Conservation (phyloP, 2,329 filamentous ascomycete species). For the Fusarium longipes region DNA sequence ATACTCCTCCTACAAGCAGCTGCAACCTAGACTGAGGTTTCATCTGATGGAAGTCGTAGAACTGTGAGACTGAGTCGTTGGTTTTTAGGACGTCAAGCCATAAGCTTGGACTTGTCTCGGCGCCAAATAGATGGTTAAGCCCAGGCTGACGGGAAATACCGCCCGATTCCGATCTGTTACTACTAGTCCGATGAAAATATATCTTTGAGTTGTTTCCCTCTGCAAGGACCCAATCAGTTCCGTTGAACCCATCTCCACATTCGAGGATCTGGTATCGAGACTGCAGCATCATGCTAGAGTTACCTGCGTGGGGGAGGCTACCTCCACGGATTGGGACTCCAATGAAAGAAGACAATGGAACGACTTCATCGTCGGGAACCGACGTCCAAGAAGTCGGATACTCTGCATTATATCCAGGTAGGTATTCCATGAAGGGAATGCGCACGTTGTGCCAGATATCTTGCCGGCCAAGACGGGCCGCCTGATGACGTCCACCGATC, state of each 20-base stretch:
- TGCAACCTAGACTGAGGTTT: too few relatives aligned
- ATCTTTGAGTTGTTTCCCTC: too few relatives aligned
- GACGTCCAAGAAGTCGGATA: neutral
- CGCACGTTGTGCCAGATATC: conserved; percentile 9
- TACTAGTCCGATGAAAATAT: too few relatives aligned
- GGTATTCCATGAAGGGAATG: conserved; percentile 1
- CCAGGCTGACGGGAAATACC: too few relatives aligned
- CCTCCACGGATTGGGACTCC: conserved; percentile 2
- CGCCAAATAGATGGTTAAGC: too few relatives aligned
- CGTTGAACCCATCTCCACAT: neutral
- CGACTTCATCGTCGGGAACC: neutral
- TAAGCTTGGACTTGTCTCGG: too few relatives aligned
- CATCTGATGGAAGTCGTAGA: too few relatives aligned
- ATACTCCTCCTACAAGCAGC: neutral
- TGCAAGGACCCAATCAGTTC: neutral
- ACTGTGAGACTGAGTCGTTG: too few relatives aligned
- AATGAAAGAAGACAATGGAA: conserved; percentile 2
- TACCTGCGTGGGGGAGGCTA: neutral
- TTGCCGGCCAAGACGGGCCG: neutral
- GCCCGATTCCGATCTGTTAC: too few relatives aligned
- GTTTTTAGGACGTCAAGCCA: too few relatives aligned
- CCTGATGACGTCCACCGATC: neutral
- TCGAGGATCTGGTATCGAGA: conserved; percentile 1
- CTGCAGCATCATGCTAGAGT: neutral
- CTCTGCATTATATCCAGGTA: neutral